Base-by-base conservation (phyloP, 352 stramenopile genomes). In the Phytophthora agathidicida region DNA sequence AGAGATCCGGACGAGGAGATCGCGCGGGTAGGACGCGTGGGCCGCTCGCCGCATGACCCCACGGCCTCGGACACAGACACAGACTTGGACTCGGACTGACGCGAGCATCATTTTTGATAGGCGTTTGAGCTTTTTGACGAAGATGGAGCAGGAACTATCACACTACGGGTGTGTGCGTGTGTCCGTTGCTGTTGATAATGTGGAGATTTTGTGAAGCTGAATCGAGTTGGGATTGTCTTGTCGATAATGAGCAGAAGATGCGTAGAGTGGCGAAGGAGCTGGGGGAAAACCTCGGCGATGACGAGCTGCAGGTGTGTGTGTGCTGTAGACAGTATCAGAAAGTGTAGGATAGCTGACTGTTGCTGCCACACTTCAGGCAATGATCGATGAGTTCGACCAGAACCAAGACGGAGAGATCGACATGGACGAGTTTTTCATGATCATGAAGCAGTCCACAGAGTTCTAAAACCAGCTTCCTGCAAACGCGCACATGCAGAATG, bases 381-480 rank as follows among this genome's bases (percentile, higher is more conserved):
- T 98, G 94, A 98, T 98, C 52, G 92, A 98, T 44, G 92, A 98
- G 73, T 98, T 98, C 43, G 93, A 98, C 54, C 77, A 95, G 41
- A 94, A 98, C 60, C 84, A 97, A 53, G 92, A 98, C 64, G 93
- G 92, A 37, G 84, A 93, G 58, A 98, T 98, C 57, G 86, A 82
- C 50, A 65, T 86, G 37, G 80, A 94, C 41, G 93, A 98, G 67
- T 98, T 98, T 60, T 89, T 93, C 39, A 68, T 79, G 43, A 93
- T 93, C 53, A 95, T 95, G 84, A 95, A 93, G 60, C 80, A 94
- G 52, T 91, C 80, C 3, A 89, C 75, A 19, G 80, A 91, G 52
- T 91, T 88, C 38, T 91, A 75, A 60, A 13, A 26, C 14, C 1
- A 30, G 3, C 14, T 7, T 19, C 11, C 13, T 10, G n/a, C 39